Conservation (phyloP, 345 rosid species). For the Chamaenerion angustifolium region DNA sequence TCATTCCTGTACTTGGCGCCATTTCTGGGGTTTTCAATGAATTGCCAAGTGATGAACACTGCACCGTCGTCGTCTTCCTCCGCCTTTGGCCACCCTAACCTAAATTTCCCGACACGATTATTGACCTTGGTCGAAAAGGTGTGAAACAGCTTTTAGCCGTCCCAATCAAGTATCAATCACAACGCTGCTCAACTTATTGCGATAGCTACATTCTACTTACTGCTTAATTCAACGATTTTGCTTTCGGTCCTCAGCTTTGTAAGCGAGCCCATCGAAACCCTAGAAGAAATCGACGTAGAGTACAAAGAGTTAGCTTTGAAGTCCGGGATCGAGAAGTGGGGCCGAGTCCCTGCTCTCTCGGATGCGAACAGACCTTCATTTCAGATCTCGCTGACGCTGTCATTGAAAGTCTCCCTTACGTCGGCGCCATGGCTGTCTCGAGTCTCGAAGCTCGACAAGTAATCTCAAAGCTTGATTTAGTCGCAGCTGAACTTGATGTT, state of each 20-base stretch:
- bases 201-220: not conserved
- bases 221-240: not conserved
- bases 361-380: conserved; percentile 87
- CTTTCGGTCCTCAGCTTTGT: conserved; percentile 53
- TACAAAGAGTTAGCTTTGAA: conserved; percentile 84
- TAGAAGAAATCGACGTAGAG: conserved; percentile 97
- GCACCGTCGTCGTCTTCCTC: conserved; percentile 14
- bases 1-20: too few relatives aligned
- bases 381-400: conserved; percentile 97
- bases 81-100: conserved; percentile 10
- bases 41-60: conserved; percentile 14
- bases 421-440: conserved; percentile 97
- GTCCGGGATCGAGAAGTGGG: conserved; percentile 92
- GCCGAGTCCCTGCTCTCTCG: conserved; percentile 91
- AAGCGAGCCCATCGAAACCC: conserved; percentile 95
- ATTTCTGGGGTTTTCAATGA: conserved; percentile 1
- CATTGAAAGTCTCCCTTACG: conserved; percentile 92
- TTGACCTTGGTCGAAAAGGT: conserved; percentile 80
- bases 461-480: conserved; percentile 3
- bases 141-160: conserved; percentile 81
- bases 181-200: too few relatives aligned
- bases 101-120: conserved; percentile 43
- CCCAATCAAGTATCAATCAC: conserved; percentile 95
- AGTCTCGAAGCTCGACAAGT: conserved; percentile 99
- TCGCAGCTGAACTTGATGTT: too few relatives aligned